Evolutionary conservation across 2,329 filamentous ascomycete species (phyloP).

Genomic region (Purpureocillium lavendulum): DNA sequence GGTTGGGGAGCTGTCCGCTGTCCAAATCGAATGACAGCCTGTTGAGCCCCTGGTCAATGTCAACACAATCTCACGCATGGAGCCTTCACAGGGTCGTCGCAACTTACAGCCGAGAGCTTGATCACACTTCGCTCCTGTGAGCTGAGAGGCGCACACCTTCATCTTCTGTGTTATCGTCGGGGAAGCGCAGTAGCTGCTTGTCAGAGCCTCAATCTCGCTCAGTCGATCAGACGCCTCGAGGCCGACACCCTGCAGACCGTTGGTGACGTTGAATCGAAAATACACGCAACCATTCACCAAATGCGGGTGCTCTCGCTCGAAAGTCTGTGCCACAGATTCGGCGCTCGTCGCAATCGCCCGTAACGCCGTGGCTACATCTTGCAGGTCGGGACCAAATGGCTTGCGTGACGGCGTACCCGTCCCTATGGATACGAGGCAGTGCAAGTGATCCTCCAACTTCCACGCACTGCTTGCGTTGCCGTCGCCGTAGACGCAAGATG

Average conservation of each 20-base stretch:
- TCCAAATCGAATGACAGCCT: too few relatives aligned
- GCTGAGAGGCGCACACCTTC: neutral
- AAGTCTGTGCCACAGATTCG: neutral
- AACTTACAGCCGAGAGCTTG: too few relatives aligned
- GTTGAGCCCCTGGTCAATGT: too few relatives aligned
- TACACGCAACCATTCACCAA: neutral
- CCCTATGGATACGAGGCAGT: slow-evolving; percentile 5
- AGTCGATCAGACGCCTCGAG: slow-evolving; percentile 1
- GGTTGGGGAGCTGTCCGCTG: too few relatives aligned
- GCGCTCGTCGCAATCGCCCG: neutral
- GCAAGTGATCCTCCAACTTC: slow-evolving; percentile 1
- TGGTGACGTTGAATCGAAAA: slow-evolving; percentile 1
- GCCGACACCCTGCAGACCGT: slow-evolving; percentile 1
- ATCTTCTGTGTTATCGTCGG: neutral
- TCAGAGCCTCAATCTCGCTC: neutral
- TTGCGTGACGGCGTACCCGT: slow-evolving; percentile 2
- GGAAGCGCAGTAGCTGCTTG: neutral
- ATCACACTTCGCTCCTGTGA: neutral
- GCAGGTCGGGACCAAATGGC: neutral
- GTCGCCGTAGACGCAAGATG: neutral
- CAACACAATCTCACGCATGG: too few relatives aligned
- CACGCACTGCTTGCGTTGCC: neutral
- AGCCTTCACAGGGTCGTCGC: too few relatives aligned
- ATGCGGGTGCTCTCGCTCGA: neutral
- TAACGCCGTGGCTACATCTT: neutral